These are phyloP conservation scores for Kitagawia praeruptora DNA, from an alignment of 129 eudicot species.

Conservation along the genomic window DNA sequence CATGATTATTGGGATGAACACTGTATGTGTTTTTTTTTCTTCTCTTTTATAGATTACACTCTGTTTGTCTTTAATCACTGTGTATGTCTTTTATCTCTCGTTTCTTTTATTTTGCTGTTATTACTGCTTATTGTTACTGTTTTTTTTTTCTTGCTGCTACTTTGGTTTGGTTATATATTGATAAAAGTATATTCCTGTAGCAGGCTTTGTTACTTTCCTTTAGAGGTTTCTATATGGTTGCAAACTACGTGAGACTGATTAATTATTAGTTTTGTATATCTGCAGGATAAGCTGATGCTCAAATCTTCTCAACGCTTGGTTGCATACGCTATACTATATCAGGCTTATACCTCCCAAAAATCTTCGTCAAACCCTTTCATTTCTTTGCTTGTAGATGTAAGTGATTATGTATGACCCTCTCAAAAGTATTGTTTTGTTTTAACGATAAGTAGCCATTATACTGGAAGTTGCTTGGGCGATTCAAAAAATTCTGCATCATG, in stretches of 20 bases:
- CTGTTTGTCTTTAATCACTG: too few relatives aligned
- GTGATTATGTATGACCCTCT: conserved; percentile 29
- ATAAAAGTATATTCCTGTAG: neutral
- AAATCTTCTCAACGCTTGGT: conserved; percentile 66
- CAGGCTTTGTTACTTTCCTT: neutral
- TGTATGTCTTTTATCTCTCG: too few relatives aligned
- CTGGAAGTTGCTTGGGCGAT: neutral
- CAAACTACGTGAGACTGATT: neutral
- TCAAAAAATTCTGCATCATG: neutral
- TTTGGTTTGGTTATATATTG: too few relatives aligned
- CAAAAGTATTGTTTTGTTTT: neutral
- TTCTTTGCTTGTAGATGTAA: conserved; percentile 50
- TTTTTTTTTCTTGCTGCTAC: too few relatives aligned
- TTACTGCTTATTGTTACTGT: too few relatives aligned
- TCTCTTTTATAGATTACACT: too few relatives aligned
- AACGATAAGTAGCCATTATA: neutral
- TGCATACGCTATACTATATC: conserved; percentile 67
- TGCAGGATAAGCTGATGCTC: conserved; percentile 62
- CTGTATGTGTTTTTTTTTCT: too few relatives aligned
- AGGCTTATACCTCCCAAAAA: conserved; percentile 61
- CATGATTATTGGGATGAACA: too few relatives aligned
- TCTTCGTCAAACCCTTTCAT: conserved; percentile 66
- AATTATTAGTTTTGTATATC: conserved; percentile 7
- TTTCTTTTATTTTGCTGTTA: too few relatives aligned
- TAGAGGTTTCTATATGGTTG: neutral